Evolutionary conservation across 371 early-diverging fungal genomes (phyloP), one percentile per base, ranked within the genome.

Genomic region (Apophysomyces trapeziformis): DNA sequence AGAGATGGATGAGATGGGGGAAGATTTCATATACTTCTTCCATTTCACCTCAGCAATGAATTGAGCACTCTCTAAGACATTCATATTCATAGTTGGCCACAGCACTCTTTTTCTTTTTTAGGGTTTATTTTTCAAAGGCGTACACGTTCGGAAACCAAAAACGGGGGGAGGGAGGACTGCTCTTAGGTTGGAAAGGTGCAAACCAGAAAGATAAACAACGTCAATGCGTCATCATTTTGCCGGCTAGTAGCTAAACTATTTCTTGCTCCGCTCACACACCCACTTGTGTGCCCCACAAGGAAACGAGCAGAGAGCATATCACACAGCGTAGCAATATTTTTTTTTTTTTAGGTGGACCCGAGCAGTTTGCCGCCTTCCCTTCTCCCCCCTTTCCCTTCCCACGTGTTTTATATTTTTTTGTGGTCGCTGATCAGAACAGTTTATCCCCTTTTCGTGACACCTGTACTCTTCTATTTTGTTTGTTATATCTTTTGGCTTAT

Each of bases 21-120:
- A 26, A 26, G 32, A 26, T 26, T 26, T 26, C 32, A 26, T 26
- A 26, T 2, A 26, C 32, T 26, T 7, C n/a, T 7, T 9, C 7
- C 1, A 26, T 5, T 1, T 9, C 68, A 80, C 84, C 71, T 86
- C 76, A 64, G 82, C 73, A 71, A 89, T 89, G 67, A 81, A 87
- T 41, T 82, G 68, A 41, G 87, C 89, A 58, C 89, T 89, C 54
- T 80, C 71, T 60, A 87, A 73, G 0, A 89, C 89, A 63, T 61
- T 68, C 54, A 50, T 50, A 45, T 12, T 18, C 46, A 16, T 45
- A 26, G 32, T 26, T 26, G 32, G 32, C 32, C 32, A 26, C 32
- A 26, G 32, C 41, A 2, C 13, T 41, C 13, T 13, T 41, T 41
- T 41, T 41, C 41, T 41, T 41, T 41, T 41, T 41, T 8, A 39